phyloP scores from a whole-genome alignment of 768 basidiomycete genomes.

The Mycena albidolilacea region DNA sequence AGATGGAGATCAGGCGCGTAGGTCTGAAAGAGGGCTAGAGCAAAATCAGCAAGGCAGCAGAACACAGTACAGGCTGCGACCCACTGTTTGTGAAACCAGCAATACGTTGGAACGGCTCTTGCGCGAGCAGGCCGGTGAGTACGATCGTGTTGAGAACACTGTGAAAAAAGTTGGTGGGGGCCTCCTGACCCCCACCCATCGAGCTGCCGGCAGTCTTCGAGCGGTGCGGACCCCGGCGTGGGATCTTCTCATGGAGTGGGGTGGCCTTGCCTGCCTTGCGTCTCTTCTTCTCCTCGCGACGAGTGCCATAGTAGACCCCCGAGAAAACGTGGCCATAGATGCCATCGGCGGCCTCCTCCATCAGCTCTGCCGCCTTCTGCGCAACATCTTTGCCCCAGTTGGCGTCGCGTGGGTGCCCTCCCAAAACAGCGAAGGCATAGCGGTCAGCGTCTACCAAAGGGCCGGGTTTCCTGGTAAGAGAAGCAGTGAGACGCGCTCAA shows the following conservation, averaged over 20 bases:
- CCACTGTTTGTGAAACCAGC: neutral
- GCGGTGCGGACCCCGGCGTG: neutral
- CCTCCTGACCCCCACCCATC: slow-evolving; percentile 22
- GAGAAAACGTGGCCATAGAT: neutral
- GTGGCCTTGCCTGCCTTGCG: slow-evolving; percentile 2
- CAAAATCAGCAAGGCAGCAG: neutral
- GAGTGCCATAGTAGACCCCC: slow-evolving; percentile 4
- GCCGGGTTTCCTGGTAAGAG: neutral
- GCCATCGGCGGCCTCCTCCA: no score
- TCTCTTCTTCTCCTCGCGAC: neutral
- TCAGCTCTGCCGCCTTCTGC: no score
- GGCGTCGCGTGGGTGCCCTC: neutral
- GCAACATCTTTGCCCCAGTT: neutral
- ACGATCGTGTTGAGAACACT: neutral
- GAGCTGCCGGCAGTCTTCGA: neutral
- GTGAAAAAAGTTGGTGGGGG: neutral
- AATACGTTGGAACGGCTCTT: neutral
- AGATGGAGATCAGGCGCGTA: no score
- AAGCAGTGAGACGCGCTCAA: neutral
- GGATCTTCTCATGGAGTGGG: neutral
- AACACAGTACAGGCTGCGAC: neutral
- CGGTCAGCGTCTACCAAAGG: neutral
- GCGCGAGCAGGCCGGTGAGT: neutral
- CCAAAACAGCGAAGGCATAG: neutral
- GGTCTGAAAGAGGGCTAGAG: neutral